These are phyloP conservation scores for Thermoascus crustaceus DNA, from an alignment of 2,329 filamentous ascomycete species.

Conservation along the genomic window DNA sequence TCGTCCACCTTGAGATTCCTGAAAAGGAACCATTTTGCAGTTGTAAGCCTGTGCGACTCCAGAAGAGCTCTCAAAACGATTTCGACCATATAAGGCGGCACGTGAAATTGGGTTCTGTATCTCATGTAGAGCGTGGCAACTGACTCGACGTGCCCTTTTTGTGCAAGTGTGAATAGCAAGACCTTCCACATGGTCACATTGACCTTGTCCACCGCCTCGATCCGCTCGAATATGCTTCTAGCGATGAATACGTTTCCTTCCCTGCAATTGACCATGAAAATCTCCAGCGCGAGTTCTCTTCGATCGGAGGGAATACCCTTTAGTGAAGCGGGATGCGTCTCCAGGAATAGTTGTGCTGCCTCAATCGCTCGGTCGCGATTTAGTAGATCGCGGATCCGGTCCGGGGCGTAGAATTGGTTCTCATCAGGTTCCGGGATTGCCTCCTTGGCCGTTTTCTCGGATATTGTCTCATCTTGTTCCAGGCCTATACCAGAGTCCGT, in stretches of 20 bases:
- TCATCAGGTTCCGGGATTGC: not conserved
- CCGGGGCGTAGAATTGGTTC: conserved; percentile 2
- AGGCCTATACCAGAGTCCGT: too few relatives aligned
- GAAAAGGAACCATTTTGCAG: conserved; percentile 30
- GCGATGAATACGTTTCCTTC: conserved; percentile 32
- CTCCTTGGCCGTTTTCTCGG: not conserved
- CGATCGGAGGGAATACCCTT: conserved; percentile 18
- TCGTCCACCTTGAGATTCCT: conserved; percentile 24
- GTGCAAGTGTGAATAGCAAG: conserved; percentile 28
- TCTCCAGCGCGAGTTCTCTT: conserved; percentile 21
- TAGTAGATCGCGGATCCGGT: conserved; percentile 19
- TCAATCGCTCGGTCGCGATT: conserved; percentile 23
- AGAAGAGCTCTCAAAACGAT: conserved; percentile 29
- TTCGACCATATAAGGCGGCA: conserved; percentile 25
- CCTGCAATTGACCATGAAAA: conserved; percentile 30
- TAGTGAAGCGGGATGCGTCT: conserved; percentile 14
- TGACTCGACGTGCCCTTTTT: conserved; percentile 29
- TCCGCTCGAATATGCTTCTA: conserved; percentile 26
- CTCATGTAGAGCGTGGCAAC: conserved; percentile 26
- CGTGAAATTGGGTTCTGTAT: conserved; percentile 18
- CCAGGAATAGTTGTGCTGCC: conserved; percentile 30
- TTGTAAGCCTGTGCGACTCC: conserved; percentile 29
- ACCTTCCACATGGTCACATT: conserved; percentile 29
- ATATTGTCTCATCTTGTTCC: too few relatives aligned
- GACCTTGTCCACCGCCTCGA: conserved; percentile 25